Evolutionary conservation across 2,329 filamentous ascomycete genomes (phyloP).

Genomic region (Phialophora macrospora): DNA sequence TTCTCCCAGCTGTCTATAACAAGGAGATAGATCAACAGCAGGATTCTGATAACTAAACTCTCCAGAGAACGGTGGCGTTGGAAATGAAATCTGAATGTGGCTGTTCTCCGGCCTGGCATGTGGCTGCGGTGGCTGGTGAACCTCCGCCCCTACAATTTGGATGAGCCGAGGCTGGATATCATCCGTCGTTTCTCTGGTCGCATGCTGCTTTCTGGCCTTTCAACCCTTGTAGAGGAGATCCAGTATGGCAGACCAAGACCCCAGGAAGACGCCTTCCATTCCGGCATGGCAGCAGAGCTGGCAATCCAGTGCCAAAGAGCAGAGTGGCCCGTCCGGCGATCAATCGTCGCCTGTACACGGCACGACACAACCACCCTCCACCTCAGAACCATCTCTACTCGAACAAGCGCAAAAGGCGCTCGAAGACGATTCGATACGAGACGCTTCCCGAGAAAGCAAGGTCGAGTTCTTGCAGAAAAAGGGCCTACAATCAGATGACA

Average conservation of each 20-base stretch:
- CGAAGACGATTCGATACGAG: slow-evolving; percentile 71
- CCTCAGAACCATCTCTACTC: slow-evolving; percentile 50
- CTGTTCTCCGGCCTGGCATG: slow-evolving; percentile 8
- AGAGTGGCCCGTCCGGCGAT: slow-evolving; percentile 36
- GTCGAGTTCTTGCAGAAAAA: slow-evolving; percentile 77
- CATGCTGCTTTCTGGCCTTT: not conserved
- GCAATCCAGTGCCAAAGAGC: slow-evolving; percentile 46
- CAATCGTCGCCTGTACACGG: slow-evolving; percentile 30
- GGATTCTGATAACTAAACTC: not conserved
- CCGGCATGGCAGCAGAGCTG: slow-evolving; percentile 48
- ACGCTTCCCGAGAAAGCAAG: slow-evolving; percentile 74
- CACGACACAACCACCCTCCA: slow-evolving; percentile 2
- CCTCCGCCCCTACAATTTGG: not conserved
- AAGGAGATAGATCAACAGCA: slow-evolving; percentile 2
- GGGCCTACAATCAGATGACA: slow-evolving; percentile 69
- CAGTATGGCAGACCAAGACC: slow-evolving; percentile 44
- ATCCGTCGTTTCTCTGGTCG: slow-evolving; percentile 4
- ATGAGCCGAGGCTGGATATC: slow-evolving; percentile 13
- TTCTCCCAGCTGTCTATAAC: not conserved
- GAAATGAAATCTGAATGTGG: slow-evolving; percentile 10
- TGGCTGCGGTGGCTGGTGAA: slow-evolving; percentile 4
- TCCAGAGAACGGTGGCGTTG: not conserved
- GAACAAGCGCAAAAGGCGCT: slow-evolving; percentile 78
- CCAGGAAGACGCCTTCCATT: slow-evolving; percentile 45
- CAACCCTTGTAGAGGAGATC: not conserved